Evolutionary conservation across 805 yeast species (phyloP).

Genomic region (Hanseniaspora valbyensis): DNA sequence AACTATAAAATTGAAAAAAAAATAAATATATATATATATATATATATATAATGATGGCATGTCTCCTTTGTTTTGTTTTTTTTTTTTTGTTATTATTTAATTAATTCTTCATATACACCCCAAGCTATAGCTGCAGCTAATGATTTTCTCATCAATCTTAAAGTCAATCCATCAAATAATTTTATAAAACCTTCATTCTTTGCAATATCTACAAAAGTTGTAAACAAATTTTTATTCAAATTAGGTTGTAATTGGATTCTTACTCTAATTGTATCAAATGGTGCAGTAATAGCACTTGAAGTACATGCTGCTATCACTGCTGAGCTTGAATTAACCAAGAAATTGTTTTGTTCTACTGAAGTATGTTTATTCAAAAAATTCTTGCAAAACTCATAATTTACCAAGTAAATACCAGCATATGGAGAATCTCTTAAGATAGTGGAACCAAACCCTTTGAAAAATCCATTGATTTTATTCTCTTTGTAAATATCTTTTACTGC

Average conservation of each 20-base stretch:
- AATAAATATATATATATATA: neutral
- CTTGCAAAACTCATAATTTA: conserved; percentile 72
- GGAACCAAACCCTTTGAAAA: conserved; percentile 78
- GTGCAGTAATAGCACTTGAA: conserved; percentile 82
- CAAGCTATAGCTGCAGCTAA: conserved; percentile 91
- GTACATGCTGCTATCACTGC: conserved; percentile 69
- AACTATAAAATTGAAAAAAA: too few species aligned
- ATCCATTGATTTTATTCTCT: conserved; percentile 50
- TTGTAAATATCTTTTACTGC: conserved; percentile 48
- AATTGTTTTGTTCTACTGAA: conserved; percentile 25
- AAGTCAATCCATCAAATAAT: conserved; percentile 72
- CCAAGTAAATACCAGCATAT: conserved; percentile 84
- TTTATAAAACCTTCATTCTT: conserved; percentile 40
- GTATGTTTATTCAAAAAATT: conserved; percentile 22
- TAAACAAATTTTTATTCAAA: conserved; percentile 33
- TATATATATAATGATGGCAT: neutral
- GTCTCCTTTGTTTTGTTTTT: neutral
- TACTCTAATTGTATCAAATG: conserved; percentile 89
- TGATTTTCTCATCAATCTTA: conserved; percentile 76
- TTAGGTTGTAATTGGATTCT: conserved; percentile 66
- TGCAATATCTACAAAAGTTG: conserved; percentile 33
- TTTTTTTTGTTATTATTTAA: conserved; percentile 29
- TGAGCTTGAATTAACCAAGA: conserved; percentile 54
- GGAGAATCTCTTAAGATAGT: conserved; percentile 90
- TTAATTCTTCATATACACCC: conserved; percentile 89